Evolutionary conservation across 1,284 basidiomycete genomes (phyloP), one percentile per base, ranked within the genome.

Genomic region (Trametes hirsuta): DNA sequence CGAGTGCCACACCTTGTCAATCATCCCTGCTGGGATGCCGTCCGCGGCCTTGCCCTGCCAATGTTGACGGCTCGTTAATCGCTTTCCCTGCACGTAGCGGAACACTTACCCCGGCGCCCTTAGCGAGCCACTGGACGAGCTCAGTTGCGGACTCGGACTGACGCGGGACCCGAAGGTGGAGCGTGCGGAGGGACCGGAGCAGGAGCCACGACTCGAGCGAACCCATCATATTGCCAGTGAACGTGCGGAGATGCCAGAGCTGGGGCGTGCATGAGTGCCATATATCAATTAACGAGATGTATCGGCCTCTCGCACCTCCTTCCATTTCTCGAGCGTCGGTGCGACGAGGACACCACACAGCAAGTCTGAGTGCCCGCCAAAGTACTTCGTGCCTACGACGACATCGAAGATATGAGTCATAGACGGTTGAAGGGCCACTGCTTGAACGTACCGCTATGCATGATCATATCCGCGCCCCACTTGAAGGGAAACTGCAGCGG

Each of bases 361-460:
- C 36, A 95, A 77, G 70, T 97, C 95, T 3, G 90, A 92, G 71
- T 97, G 95, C 0, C 95, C 95, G 41, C 91, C 93, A 58, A 97
- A 87, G 73, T 97, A 96, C 73, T 97, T 97, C 4, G 93, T 93
- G 6, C 84, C 91, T 86, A 64, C 22, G 57, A 18, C 61, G 42
- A 21, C 49, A 18, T 11, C 40, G 6, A 35, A 25, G 10, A 4
- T 15, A 3, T 15, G 37, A 15, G 30, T 8, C 6, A 3, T 3
- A 37, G 15, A 11, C 2, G 21, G 18, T 30, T 42, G 22, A 21
- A 4, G 30, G 30, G 30, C 4, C 5, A 30, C 8, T 30, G 30
- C 8, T 8, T 8, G 30, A 45, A 47, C 57, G 40, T 54, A 80
- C 81, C 87, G 58, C 84, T 85, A 63, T 88, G 85, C 75, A 89